Base-by-base conservation (phyloP, 2,329 filamentous ascomycete genomes). In the Neonectria ditissima region DNA sequence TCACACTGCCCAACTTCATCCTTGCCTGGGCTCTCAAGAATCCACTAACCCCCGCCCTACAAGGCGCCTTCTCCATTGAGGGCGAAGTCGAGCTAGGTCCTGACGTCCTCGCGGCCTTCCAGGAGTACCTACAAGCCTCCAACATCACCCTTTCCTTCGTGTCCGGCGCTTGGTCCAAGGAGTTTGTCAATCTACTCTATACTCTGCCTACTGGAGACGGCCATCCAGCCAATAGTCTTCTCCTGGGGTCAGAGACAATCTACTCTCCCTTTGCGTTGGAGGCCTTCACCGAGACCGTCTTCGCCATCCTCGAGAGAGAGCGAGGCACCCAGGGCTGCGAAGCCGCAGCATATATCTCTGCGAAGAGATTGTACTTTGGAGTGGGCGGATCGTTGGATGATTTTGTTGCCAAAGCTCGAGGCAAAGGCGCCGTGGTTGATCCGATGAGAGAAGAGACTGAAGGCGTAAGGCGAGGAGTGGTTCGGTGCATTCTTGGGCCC, bases 291-390 rank as follows among this genome's bases (percentile, higher is more conserved):
- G 86, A 91, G 41, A 89, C 89, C 5, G 80, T 94, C 13, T 83
- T 91, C 44, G 80, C 80, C 4, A 79, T 92, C 16, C 79, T 94
- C 47, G 74, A 82, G 20, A 78, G 79, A 53, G 82, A 89, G 53
- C 59, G 65, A 34, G 34, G 52, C 4, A 59, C 61, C 2, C 69
- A 74, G 2, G 74, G 74, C 4, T 81, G 83, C 54, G 79, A 81
- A 55, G 87, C 88, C 0, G 86, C 85, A 52, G 89, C 90, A 1
- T 80, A 93, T 20, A 85, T 95, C 5, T 92, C 87, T 3, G 92
- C 92, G 1, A 96, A 96, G 80, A 87, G 88, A 68, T 84, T 94
- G 11, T 96, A 96, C 78, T 96, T 96, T 78, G 92, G 92, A 3
- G 92, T 96, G 5, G 92, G 92, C 0, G 92, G 92, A 0, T 94